These are phyloP conservation scores for Quercus suber DNA, from an alignment of 306 rosid species.

Conservation along the genomic window DNA sequence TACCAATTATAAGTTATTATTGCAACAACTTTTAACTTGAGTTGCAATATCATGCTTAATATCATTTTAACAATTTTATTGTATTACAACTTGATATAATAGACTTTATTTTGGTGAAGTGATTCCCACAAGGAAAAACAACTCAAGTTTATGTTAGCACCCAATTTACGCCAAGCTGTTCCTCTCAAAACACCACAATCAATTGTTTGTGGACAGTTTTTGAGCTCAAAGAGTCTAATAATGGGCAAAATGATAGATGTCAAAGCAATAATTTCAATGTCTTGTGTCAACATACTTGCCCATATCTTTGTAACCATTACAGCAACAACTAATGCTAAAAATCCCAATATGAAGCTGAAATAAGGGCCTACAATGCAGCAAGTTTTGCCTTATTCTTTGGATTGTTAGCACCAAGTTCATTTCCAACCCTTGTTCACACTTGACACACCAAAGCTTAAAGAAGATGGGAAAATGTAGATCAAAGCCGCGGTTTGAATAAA, in stretches of 20 bases:
- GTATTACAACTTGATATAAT: too few relatives aligned
- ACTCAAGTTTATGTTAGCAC: slow-evolving; percentile 75
- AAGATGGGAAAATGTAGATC: slow-evolving; percentile 87
- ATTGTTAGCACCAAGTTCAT: slow-evolving; percentile 69
- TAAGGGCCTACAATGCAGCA: slow-evolving; percentile 61
- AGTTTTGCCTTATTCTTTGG: slow-evolving; percentile 50
- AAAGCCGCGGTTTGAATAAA: slow-evolving; percentile 83
- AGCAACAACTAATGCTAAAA: slow-evolving; percentile 59
- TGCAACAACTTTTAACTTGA: too few relatives aligned
- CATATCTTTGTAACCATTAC: slow-evolving; percentile 56
- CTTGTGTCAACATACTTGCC: slow-evolving; percentile 79
- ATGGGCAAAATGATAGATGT: slow-evolving; percentile 72
- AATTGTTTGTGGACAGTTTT: slow-evolving; percentile 87
- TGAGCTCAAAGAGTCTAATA: slow-evolving; percentile 77
- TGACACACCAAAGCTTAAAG: slow-evolving; percentile 78
- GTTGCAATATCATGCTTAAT: too few relatives aligned
- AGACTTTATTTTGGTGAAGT: too few relatives aligned
- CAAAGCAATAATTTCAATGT: slow-evolving; percentile 54
- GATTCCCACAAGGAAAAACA: too few relatives aligned
- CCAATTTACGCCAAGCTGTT: slow-evolving; percentile 71
- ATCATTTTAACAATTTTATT: too few relatives aligned
- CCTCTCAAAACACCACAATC: slow-evolving; percentile 86
- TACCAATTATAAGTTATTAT: too few relatives aligned
- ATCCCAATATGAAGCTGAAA: slow-evolving; percentile 54
- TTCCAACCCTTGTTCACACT: slow-evolving; percentile 65